Evolutionary conservation across 169 alveolate genomes (phyloP).

Genomic region (Toxoplasma gondii): DNA sequence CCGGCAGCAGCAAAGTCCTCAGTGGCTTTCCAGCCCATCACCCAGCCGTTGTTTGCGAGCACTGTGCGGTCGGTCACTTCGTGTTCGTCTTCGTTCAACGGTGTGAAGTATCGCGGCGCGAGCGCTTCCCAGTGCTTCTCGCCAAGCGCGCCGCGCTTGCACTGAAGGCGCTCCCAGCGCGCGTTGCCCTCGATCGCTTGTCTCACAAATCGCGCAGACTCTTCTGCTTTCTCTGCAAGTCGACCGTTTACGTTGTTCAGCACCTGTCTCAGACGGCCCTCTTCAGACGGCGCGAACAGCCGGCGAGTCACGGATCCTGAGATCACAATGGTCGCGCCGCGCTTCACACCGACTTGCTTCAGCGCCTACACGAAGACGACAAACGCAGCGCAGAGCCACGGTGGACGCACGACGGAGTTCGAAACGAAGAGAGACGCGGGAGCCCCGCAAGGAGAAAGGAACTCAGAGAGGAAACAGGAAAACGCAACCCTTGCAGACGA

Average conservation of each 20-base stretch:
- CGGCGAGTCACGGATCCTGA: not conserved
- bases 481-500: not conserved
- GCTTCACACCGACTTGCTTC: conserved; percentile 25
- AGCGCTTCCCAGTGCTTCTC: conserved; percentile 75
- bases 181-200: conserved; percentile 48
- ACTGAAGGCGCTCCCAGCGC: conserved; percentile 74
- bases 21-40: conserved; percentile 86
- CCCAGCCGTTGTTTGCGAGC: conserved; percentile 84
- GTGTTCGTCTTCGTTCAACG: conserved; percentile 52
- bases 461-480: not conserved
- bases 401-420: not conserved
- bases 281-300: not conserved
- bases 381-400: not conserved
- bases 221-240: conserved; percentile 18
- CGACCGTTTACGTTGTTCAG: not conserved
- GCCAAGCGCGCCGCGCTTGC: conserved; percentile 72
- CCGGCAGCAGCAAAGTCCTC: conserved; percentile 89
- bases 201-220: not conserved
- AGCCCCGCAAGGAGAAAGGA: too few species aligned
- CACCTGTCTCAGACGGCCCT: not conserved
- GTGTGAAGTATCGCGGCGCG: conserved; percentile 81
- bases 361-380: not conserved
- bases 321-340: not conserved
- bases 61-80: conserved; percentile 68
- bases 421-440: too few species aligned